Base-by-base conservation (phyloP, 2,329 filamentous ascomycete genomes). In the Sodiomyces alkalinus region DNA sequence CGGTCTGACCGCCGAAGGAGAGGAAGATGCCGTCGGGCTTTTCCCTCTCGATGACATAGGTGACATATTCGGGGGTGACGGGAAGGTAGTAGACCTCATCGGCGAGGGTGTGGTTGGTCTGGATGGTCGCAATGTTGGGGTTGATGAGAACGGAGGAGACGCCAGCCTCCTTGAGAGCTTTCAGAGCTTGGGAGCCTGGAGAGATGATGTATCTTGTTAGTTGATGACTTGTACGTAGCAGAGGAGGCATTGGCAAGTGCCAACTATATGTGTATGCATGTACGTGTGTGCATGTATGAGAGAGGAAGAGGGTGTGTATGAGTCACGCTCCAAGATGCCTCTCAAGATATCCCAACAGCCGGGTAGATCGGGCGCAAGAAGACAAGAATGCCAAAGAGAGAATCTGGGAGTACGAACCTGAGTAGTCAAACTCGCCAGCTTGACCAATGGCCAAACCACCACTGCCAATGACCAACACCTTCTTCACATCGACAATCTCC, bases 41-140 rank as follows among this genome's bases (percentile, higher is more conserved):
- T 60, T 96, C 90, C 48, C 80, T 78, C 64, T 96, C 85, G 52
- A 98, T 96, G 37, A 98, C 87, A 56, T 96, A 87, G 47, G 80
- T 80, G 49, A 94, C 86, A 59, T 96, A 98, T 68, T 96, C 87
- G 39, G 87, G 80, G 12, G 90, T 98, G 45, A 98, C 86, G 32
- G 90, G 90, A 20, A 96, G 77, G 58, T 94, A 96, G 68, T 96
- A 96, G 47, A 96, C 80, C 61, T 96, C 86, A 51, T 96, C 87
- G 48, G 85, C 85, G 50, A 96, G 79, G 47, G 79, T 77, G 66
- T 96, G 87, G 54, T 92, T 85, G 44, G 87, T 96, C 61, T 96
- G 87, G 48, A 96, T 96, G 33, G 90, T 96, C 35, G 87, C 87
- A 52, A 96, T 96, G 55, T 96, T 96, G 46, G 87, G 87, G 60